phyloP scores from a whole-genome alignment of 2,329 filamentous ascomycete genomes.

The Madurella fahalii region DNA sequence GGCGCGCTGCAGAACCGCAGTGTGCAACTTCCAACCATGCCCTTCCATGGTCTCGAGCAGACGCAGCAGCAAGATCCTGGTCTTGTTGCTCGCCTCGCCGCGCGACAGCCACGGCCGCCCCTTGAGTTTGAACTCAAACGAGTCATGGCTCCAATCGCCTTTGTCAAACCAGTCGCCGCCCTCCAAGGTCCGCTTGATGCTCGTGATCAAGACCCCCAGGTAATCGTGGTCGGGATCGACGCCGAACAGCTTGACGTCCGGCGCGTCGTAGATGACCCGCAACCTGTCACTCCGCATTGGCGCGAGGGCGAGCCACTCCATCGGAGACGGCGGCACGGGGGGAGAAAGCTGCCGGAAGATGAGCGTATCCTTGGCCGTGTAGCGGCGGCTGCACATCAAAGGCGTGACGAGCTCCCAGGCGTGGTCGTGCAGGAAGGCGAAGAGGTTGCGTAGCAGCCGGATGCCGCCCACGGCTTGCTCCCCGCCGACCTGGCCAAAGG shows the following conservation, averaged over 20 bases:
- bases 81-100: conserved; percentile 14
- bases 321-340: neutral
- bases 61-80: conserved; percentile 19
- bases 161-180: conserved; percentile 12
- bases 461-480: conserved; percentile 17
- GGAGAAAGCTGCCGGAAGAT: conserved; percentile 13
- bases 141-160: conserved; percentile 20
- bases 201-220: conserved; percentile 11
- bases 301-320: conserved; percentile 20
- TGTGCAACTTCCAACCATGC: conserved; percentile 21
- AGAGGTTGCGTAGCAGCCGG: conserved; percentile 22
- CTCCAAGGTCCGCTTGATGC: conserved; percentile 14
- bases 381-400: conserved; percentile 12
- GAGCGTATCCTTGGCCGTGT: conserved; percentile 22
- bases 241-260: neutral
- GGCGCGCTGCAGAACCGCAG: conserved; percentile 15
- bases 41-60: conserved; percentile 22
- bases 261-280: conserved; percentile 16
- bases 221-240: conserved; percentile 8
- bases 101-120: conserved; percentile 19
- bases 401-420: conserved; percentile 21
- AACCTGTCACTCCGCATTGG: conserved; percentile 9
- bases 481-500: conserved; percentile 18
- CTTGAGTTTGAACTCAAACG: conserved; percentile 24
- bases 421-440: conserved; percentile 20